These are phyloP conservation scores for Gaeumannomyces sp. DNA, from an alignment of 2,329 filamentous ascomycete genomes.

Conservation along the genomic window DNA sequence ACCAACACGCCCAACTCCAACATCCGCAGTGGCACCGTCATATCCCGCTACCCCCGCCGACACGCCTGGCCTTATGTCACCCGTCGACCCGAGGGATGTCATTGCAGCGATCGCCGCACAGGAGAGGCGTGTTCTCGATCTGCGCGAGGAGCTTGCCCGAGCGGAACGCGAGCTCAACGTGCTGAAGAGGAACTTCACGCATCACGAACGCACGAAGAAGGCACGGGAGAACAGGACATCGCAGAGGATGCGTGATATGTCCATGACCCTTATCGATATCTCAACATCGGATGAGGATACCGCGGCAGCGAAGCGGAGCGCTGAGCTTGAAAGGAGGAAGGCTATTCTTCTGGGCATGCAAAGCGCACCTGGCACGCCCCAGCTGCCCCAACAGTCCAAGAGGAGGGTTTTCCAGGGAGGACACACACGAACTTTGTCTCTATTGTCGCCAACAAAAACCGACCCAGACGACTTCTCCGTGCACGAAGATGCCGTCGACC, in stretches of 20 bases:
- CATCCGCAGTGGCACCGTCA: slow-evolving; percentile 33
- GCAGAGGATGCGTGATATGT: slow-evolving; percentile 49
- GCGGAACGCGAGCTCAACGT: slow-evolving; percentile 71
- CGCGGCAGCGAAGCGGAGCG: slow-evolving; percentile 33
- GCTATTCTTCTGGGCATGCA: slow-evolving; percentile 52
- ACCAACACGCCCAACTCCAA: slow-evolving; percentile 45
- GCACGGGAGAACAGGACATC: slow-evolving; percentile 59
- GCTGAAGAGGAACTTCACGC: slow-evolving; percentile 79
- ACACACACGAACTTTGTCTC: slow-evolving; percentile 62
- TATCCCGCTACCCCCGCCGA: slow-evolving; percentile 47
- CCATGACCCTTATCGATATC: slow-evolving; percentile 5
- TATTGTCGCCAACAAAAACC: slow-evolving; percentile 65
- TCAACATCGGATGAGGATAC: slow-evolving; percentile 9
- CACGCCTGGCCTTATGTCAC: slow-evolving; percentile 34
- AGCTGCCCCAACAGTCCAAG: slow-evolving; percentile 29
- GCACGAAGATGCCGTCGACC: slow-evolving; percentile 37
- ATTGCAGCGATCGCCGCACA: slow-evolving; percentile 88
- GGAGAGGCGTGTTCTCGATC: slow-evolving; percentile 82
- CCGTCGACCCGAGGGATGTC: slow-evolving; percentile 58
- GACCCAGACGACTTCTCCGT: slow-evolving; percentile 33
- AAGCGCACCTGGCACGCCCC: slow-evolving; percentile 30
- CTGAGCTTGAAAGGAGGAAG: slow-evolving; percentile 69
- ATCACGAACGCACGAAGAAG: slow-evolving; percentile 71
- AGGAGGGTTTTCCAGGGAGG: slow-evolving; percentile 64
- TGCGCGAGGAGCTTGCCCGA: slow-evolving; percentile 80